Percentiles rank a stretch among this genome's conserved stretches.
phyloP scores from a whole-genome alignment of 1,284 basidiomycete species.

The Thecaphora thlaspeos region DNA sequence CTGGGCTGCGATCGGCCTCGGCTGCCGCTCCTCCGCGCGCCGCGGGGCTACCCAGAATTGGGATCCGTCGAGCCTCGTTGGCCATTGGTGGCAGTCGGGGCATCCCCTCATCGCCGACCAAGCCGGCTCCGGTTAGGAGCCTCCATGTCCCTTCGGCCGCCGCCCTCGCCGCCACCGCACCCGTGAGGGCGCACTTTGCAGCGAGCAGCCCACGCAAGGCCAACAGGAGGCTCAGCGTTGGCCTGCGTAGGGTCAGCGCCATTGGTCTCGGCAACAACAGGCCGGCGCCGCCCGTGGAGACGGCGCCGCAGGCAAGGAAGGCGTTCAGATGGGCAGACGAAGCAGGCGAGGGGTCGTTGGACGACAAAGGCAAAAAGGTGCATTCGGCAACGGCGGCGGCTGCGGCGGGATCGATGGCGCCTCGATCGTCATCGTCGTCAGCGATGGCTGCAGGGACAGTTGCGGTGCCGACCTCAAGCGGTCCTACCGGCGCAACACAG shows the following conservation, averaged over 20 bases:
- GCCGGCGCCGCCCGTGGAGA: neutral
- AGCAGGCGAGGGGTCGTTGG: conserved; percentile 76
- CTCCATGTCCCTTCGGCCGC: neutral
- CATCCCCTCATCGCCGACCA: conserved; percentile 59
- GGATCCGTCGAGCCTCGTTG: neutral
- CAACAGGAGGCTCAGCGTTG: neutral
- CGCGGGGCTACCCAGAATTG: neutral
- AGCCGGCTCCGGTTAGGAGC: neutral
- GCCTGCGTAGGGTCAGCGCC: conserved; percentile 1
- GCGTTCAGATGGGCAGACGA: conserved; percentile 87
- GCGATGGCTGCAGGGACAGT: neutral
- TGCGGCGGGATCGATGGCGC: too few species aligned
- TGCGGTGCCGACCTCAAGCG: too few species aligned
- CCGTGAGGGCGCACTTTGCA: conserved; percentile 1
- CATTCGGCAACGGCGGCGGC: neutral
- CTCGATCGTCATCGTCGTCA: too few species aligned
- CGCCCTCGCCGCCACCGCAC: neutral
- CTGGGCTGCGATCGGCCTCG: conserved; percentile 2
- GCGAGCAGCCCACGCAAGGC: conserved; percentile 7
- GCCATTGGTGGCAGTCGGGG: neutral
- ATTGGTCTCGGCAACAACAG: conserved; percentile 8
- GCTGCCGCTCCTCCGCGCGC: neutral
- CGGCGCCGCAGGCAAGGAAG: conserved; percentile 62
- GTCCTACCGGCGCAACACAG: neutral
- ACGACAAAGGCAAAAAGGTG: conserved; percentile 64